Percentiles rank a stretch among this genome's conserved stretches.
Evolutionary conservation across 2,329 filamentous ascomycete species (phyloP).

Genomic region (Stylonectria norvegica): DNA sequence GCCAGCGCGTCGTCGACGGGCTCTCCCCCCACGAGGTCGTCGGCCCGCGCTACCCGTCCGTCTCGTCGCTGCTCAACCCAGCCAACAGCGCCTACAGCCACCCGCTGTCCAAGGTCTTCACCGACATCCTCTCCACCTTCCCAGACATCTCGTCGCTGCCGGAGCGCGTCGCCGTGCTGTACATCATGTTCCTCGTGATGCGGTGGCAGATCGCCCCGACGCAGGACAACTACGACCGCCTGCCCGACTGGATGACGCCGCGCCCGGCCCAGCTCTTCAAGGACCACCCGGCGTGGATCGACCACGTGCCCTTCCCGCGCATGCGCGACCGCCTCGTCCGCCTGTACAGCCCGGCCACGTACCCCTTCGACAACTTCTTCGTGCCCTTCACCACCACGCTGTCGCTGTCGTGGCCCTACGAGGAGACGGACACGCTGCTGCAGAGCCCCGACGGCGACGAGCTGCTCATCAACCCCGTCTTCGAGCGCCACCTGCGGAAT

Average conservation of each 20-base stretch:
- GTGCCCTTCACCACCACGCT: conserved; percentile 75
- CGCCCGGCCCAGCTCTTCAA: conserved; percentile 61
- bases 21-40: conserved; percentile 62
- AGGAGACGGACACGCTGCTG: conserved; percentile 66
- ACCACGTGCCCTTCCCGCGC: conserved; percentile 74
- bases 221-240: conserved; percentile 70
- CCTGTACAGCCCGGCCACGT: conserved; percentile 45
- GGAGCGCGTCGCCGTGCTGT: conserved; percentile 77
- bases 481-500: conserved; percentile 73
- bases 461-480: conserved; percentile 79
- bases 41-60: conserved; percentile 75
- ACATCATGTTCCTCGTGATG: conserved; percentile 84
- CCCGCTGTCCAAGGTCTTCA: conserved; percentile 79
- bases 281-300: conserved; percentile 76
- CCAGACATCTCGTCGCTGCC: conserved; percentile 74
- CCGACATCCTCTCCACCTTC: conserved; percentile 80
- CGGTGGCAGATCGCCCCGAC: conserved; percentile 81
- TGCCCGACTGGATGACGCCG: conserved; percentile 72
- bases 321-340: conserved; percentile 67
- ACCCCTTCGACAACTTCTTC: conserved; percentile 77
- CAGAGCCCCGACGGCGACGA: conserved; percentile 57
- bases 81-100: conserved; percentile 61
- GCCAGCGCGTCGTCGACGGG: conserved; percentile 63
- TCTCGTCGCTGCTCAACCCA: conserved; percentile 74
- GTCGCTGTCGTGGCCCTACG: conserved; percentile 81